Conservation (phyloP, 768 basidiomycete genomes). For the Kwoniella newhampshirensis region DNA sequence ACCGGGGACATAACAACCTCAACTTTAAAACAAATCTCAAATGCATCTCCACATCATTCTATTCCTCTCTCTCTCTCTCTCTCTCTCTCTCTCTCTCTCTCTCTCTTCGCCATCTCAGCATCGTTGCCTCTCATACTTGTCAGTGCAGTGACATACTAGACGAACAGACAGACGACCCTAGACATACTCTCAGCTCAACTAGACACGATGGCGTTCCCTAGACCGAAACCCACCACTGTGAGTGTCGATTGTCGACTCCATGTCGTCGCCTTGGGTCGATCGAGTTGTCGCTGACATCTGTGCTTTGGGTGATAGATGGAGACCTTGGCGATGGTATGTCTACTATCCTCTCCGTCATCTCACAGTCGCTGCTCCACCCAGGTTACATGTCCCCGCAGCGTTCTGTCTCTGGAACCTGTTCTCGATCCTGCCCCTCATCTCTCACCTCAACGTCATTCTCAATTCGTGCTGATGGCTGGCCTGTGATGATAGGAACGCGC, state of each 20-base stretch:
- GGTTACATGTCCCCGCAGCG: too few relatives aligned
- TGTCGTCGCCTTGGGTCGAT: background rate
- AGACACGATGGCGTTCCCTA: slow-evolving; percentile 45
- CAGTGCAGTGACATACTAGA: too few relatives aligned
- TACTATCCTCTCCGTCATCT: slow-evolving; percentile 1
- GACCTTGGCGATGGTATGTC: slow-evolving; percentile 47
- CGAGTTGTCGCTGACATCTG: slow-evolving; percentile 4
- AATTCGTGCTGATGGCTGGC: background rate
- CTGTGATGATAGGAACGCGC: slow-evolving; percentile 45
- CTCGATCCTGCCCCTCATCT: too few relatives aligned
- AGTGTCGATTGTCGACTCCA: slow-evolving; percentile 12
- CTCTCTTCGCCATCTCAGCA: background rate
- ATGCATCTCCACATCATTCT: slow-evolving; percentile 49
- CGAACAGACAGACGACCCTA: too few relatives aligned
- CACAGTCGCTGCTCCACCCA: too few relatives aligned
- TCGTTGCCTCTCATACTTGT: too few relatives aligned
- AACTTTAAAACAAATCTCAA: too few relatives aligned
- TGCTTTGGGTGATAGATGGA: slow-evolving; percentile 35
- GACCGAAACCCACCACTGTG: slow-evolving; percentile 49
- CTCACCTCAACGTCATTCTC: too few relatives aligned
- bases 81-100: background rate
- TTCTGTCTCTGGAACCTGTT: too few relatives aligned
- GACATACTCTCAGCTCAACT: too few relatives aligned
- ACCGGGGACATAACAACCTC: too few relatives aligned
- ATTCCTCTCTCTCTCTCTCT: slow-evolving; percentile 29